phyloP scores from a whole-genome alignment of 2,329 filamentous ascomycete species.

The Alternaria incomplexa region DNA sequence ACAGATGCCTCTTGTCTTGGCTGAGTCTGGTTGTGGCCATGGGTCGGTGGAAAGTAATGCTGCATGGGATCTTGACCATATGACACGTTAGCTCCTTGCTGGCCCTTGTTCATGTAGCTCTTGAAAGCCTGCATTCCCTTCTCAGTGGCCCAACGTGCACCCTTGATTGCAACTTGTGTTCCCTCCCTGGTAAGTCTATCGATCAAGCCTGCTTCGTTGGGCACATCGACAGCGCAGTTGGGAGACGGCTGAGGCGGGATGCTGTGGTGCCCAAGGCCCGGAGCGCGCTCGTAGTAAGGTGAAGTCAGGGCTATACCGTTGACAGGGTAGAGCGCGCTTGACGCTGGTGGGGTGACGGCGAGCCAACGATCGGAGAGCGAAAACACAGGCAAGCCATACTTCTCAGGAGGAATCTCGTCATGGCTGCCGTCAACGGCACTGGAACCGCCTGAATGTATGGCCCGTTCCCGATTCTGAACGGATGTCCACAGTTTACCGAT shows the following conservation, averaged over 20 bases:
- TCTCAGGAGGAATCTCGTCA: conserved; percentile 40
- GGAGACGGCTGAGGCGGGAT: conserved; percentile 72
- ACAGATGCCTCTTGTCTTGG: conserved; percentile 69
- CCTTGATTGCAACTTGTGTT: conserved; percentile 77
- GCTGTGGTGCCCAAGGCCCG: conserved; percentile 63
- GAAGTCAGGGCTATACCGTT: conserved; percentile 67
- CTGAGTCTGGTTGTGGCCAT: conserved; percentile 65
- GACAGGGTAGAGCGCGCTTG: conserved; percentile 72
- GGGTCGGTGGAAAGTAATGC: conserved; percentile 75
- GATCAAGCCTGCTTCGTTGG: conserved; percentile 72
- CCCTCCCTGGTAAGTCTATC: conserved; percentile 81
- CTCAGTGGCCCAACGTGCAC: conserved; percentile 77
- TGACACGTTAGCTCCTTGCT: conserved; percentile 25
- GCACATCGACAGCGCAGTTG: conserved; percentile 74
- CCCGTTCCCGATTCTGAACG: conserved; percentile 63
- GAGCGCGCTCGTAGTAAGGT: conserved; percentile 60
- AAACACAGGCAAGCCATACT: conserved; percentile 68
- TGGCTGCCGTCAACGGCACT: conserved; percentile 45
- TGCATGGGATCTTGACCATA: conserved; percentile 49
- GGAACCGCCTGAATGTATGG: conserved; percentile 40
- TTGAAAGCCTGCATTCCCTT: conserved; percentile 80
- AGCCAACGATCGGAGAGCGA: conserved; percentile 77
- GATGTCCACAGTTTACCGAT: conserved; percentile 93
- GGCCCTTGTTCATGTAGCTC: conserved; percentile 72
- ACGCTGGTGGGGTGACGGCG: conserved; percentile 75